These are phyloP conservation scores for Pythium insidiosum DNA, from an alignment of 352 stramenopile species.

Conservation along the genomic window DNA sequence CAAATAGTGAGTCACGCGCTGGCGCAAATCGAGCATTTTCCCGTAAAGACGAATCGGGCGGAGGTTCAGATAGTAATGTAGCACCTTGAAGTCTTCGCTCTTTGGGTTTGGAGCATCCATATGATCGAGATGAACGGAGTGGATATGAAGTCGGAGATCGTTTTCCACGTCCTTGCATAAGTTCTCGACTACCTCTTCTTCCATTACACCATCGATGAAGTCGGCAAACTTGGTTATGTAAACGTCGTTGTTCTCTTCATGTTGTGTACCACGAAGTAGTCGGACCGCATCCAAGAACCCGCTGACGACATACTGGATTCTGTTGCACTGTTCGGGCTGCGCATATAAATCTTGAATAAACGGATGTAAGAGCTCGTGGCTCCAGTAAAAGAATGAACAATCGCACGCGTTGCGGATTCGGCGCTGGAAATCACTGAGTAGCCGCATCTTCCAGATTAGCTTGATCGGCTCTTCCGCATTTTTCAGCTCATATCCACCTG, in stretches of 20 bases:
- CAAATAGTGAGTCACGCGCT: conserved; percentile 89
- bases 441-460: conserved; percentile 76
- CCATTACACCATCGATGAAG: conserved; percentile 79
- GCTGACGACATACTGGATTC: conserved; percentile 76
- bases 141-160: conserved; percentile 86
- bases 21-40: conserved; percentile 76
- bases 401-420: conserved; percentile 82
- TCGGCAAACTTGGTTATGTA: conserved; percentile 66
- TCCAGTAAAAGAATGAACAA: conserved; percentile 93
- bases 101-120: conserved; percentile 84
- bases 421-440: conserved; percentile 86
- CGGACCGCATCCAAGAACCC: conserved; percentile 77
- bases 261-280: conserved; percentile 61
- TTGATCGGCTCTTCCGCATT: conserved; percentile 67
- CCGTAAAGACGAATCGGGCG: conserved; percentile 86
- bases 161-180: conserved; percentile 92
- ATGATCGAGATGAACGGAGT: conserved; percentile 83
- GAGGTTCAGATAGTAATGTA: conserved; percentile 82
- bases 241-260: conserved; percentile 57
- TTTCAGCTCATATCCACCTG: conserved; percentile 40
- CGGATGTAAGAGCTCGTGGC: conserved; percentile 78
- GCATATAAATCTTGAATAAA: conserved; percentile 83
- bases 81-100: conserved; percentile 71
- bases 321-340: conserved; percentile 71
- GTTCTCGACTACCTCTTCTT: conserved; percentile 85